Conservation (phyloP, 78 protist species). For the Emiliania huxleyi region DNA sequence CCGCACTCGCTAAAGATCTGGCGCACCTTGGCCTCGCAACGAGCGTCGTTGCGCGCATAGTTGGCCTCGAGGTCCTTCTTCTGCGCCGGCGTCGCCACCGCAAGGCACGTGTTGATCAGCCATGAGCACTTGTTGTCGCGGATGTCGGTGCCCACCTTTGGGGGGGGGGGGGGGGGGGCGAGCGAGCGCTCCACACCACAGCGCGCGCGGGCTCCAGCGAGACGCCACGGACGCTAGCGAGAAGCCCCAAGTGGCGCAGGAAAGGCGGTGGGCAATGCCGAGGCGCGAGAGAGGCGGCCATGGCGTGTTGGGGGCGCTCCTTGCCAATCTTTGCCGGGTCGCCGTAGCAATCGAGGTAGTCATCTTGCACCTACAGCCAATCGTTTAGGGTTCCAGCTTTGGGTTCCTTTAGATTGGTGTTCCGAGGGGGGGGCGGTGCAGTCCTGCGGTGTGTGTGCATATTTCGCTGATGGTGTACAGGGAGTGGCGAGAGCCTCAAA, state of each 20-base stretch:
- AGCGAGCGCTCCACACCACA: no score
- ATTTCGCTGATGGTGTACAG: no score
- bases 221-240: no score
- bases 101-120: slow-evolving; percentile 69
- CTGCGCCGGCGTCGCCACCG: slow-evolving; percentile 69
- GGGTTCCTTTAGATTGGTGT: no score
- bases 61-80: slow-evolving; percentile 56
- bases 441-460: no score
- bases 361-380: slow-evolving; percentile 95
- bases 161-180: not conserved
- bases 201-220: no score
- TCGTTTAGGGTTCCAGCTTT: no score
- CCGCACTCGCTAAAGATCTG: slow-evolving; percentile 26
- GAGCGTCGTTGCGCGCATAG: slow-evolving; percentile 51
- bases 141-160: slow-evolving; percentile 87
- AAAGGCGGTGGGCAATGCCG: no score
- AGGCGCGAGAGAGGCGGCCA: no score
- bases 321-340: slow-evolving; percentile 92
- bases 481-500: no score
- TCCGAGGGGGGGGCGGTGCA: no score
- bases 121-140: slow-evolving; percentile 95
- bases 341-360: slow-evolving; percentile 96
- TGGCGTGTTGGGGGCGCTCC: slow-evolving; percentile 36
- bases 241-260: no score
- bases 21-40: slow-evolving; percentile 26